Evolutionary conservation across 2,329 filamentous ascomycete genomes (phyloP), one percentile per base, ranked within the genome.

Genomic region (Teratosphaeria gauchensis): DNA sequence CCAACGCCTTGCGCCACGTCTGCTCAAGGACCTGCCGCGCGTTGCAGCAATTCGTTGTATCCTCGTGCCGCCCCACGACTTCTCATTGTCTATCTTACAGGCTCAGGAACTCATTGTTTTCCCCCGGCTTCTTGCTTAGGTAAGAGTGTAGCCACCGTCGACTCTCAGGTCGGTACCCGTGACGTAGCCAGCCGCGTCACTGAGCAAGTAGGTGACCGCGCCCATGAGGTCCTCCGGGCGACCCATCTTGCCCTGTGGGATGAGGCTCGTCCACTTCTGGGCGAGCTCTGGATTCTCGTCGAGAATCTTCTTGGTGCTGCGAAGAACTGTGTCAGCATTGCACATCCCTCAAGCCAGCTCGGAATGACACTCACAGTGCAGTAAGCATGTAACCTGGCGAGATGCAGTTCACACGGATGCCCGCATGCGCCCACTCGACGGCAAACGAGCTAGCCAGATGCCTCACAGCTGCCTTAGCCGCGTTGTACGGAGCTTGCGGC

Each of bases 371-470:
- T 83, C 80, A 92, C 88, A 96, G 77, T 59, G 91, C 89, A 16
- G 92, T 96, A 65, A 96, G 78, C 92, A 97, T 97, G 76, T 97
- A 97, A 52, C 94, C 92, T 0, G 92, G 92, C 32, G 87, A 91
- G 72, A 97, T 94, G 75, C 89, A 94, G 78, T 97, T 97, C 65
- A 97, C 92, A 38, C 92, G 84, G 70, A 97, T 96, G 65, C 87
- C 87, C 42, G 87, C 84, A 65, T 86, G 81, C 0, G 92, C 91
- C 92, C 94, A 97, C 75, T 97, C 94, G 55, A 96, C 92, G 38
- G 92, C 92, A 67, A 96, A 80, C 64, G 88, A 94, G 42, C 89
- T 83, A 12, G 90, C 91, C 61, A 97, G 76, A 75, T 97, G 92
- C 62, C 92, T 82, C 53, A 97, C 88, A 11, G 90, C 94, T 38